Base-by-base conservation (phyloP, 2,329 filamentous ascomycete species). In the Aspergillus chevalieri region DNA sequence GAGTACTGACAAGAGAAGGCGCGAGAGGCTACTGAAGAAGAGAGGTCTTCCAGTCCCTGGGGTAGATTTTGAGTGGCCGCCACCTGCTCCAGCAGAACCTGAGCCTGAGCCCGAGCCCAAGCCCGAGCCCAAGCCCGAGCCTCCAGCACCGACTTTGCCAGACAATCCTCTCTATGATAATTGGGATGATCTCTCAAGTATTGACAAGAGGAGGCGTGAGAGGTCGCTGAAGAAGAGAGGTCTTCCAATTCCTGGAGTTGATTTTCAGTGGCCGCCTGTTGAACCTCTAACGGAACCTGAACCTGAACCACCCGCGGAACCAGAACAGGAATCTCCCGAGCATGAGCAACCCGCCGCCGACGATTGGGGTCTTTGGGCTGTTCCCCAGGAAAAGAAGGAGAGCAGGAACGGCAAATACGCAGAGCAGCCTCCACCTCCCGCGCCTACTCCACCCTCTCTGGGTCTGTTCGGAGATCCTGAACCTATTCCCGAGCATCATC, bases 301-400 rank as follows among this genome's bases (percentile, higher is more conserved):
- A 10, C 26, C 10, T 30, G 26, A 30, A 30, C 26, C 10, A 17
- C 54, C 54, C 1, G 52, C 56, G 2, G 58, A 60, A n/a, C 55
- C 58, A 0, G 54, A 63, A 19, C 59, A 59, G 2, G 59, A 57
- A 21, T 53, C 60, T 1, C 63, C 62, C 28, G 62, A 59, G 7
- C 63, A 63, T 8, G 62, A 64, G n/a, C 49, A 44, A 6, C 60
- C 62, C 14, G 62, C 61, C 7, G 58, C 62, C 7, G 58, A 62
- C 19, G 44, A 54, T 3, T 69, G 66, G 66, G 63, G 59, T 17
- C 58, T 66, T 30, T 74, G 68, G 69, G 66, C 57, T 2, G 42
- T 60, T 6, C 57, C 63, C 4, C 74, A 73, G 41, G 67, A 69
- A 21, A 81, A 79, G 59, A 79, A 77, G 56, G 68, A 69, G 56